These are phyloP conservation scores for Fraxinus anomala DNA, from an alignment of 257 asterid genomes.

Conservation along the genomic window DNA sequence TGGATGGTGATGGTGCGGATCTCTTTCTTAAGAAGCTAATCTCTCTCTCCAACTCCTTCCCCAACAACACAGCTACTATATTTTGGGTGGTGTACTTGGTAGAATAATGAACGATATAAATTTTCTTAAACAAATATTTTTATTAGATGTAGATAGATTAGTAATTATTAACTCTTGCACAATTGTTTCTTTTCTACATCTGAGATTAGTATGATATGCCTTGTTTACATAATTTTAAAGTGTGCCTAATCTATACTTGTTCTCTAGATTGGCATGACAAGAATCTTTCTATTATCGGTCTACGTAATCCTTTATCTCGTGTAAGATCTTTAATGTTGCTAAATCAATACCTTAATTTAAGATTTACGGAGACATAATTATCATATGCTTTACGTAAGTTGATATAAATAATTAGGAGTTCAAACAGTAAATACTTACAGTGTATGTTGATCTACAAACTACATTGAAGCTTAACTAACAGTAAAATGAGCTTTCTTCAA, in stretches of 20 bases:
- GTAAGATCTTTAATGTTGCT: background rate
- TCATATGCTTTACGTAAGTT: conserved; percentile 1
- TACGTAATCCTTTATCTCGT: background rate
- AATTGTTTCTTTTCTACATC: background rate
- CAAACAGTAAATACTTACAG: background rate
- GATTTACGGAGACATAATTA: conserved; percentile 6
- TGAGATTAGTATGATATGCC: background rate
- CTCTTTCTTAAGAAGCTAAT: conserved; percentile 22
- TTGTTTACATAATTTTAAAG: background rate
- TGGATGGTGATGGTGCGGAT: conserved; percentile 95
- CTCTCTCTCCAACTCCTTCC: conserved; percentile 13
- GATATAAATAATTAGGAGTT: conserved; percentile 5
- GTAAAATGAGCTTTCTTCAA: conserved; percentile 10
- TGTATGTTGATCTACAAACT: background rate
- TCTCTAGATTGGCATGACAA: conserved; percentile 5
- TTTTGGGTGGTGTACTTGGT: conserved; percentile 2
- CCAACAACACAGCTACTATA: conserved; percentile 21
- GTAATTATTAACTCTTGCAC: background rate
- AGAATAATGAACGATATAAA: conserved; percentile 4
- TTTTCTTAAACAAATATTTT: background rate
- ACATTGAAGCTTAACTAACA: conserved; percentile 2
- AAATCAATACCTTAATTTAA: conserved; percentile 11
- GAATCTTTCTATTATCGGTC: background rate
- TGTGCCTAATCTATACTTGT: conserved; percentile 7
- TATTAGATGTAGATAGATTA: background rate